Evolutionary conservation across 768 basidiomycete species (phyloP).

Genomic region (Lentinula boryana): DNA sequence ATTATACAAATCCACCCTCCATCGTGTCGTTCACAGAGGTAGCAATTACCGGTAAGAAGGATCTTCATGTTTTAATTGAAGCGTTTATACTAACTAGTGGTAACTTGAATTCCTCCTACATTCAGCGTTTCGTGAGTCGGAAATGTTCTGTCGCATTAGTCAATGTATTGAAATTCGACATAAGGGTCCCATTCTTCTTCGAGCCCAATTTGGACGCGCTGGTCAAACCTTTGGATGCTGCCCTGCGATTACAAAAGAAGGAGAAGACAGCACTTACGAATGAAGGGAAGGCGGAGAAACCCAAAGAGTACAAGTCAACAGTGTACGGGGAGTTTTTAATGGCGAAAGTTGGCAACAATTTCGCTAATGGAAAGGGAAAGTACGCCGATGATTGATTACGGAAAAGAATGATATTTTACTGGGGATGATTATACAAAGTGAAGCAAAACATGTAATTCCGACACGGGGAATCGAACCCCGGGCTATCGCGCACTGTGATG

Average conservation of each 20-base stretch:
- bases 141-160: background rate
- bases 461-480: no score
- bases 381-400: conserved; percentile 17
- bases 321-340: conserved; percentile 78
- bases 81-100: no score
- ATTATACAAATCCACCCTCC: conserved; percentile 83
- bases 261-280: conserved; percentile 7
- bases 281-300: conserved; percentile 8
- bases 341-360: conserved; percentile 70
- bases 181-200: conserved; percentile 88
- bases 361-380: conserved; percentile 39
- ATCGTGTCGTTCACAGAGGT: conserved; percentile 76
- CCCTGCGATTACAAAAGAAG: conserved; percentile 35
- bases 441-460: no score
- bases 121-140: conserved; percentile 63
- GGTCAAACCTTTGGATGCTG: conserved; percentile 61
- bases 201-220: conserved; percentile 81
- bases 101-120: background rate
- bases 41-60: conserved; percentile 56
- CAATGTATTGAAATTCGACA: background rate
- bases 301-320: conserved; percentile 37
- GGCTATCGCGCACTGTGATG: no score
- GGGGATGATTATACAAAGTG: no score
- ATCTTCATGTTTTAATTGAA: background rate
- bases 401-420: no score